Percentiles rank a stretch among this genome's conserved stretches.
These are phyloP conservation scores for Waltiozyma sp. DNA, from an alignment of 1,139 yeast species.

Conservation along the genomic window DNA sequence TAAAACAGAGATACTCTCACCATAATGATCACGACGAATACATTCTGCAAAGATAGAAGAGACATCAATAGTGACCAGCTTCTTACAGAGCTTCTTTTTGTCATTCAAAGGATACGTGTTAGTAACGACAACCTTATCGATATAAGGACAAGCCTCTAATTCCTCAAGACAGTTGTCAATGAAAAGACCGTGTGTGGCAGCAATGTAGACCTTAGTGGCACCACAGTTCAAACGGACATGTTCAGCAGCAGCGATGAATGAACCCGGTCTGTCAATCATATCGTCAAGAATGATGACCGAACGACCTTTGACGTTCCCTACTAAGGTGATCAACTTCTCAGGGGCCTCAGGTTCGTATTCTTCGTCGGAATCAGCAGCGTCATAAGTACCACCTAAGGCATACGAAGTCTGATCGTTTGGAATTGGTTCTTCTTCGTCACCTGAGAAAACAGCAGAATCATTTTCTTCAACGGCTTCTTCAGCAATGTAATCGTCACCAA, in stretches of 20 bases:
- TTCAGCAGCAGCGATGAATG: constrained; percentile 95
- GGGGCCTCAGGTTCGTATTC: constrained; percentile 71
- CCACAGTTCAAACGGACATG: constrained; percentile 93
- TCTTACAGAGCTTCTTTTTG: constrained; percentile 42
- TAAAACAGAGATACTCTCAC: constrained; percentile 86
- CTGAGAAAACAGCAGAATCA: constrained; percentile 5
- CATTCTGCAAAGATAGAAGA: constrained; percentile 96
- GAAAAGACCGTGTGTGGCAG: constrained; percentile 94
- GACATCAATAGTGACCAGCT: constrained; percentile 82
- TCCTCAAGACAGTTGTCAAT: constrained; percentile 77
- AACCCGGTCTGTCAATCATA: constrained; percentile 90
- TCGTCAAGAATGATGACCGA: constrained; percentile 93
- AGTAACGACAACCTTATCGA: constrained; percentile 83
- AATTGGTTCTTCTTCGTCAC: constrained; percentile 10
- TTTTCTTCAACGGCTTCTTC: constrained; percentile 21
- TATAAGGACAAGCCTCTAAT: constrained; percentile 66
- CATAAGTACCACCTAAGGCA: constrained; percentile 78
- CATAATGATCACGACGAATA: constrained; percentile 96
- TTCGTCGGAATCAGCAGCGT: constrained; percentile 72
- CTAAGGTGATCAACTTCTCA: constrained; percentile 88
- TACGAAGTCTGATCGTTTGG: constrained; percentile 23
- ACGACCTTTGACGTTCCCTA: constrained; percentile 86
- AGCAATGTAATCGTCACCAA: constrained; percentile 66
- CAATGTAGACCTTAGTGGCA: constrained; percentile 79
- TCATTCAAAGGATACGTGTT: constrained; percentile 86